These are phyloP conservation scores for Pichia kluyveri DNA, from an alignment of 805 yeast genomes.

Conservation along the genomic window DNA sequence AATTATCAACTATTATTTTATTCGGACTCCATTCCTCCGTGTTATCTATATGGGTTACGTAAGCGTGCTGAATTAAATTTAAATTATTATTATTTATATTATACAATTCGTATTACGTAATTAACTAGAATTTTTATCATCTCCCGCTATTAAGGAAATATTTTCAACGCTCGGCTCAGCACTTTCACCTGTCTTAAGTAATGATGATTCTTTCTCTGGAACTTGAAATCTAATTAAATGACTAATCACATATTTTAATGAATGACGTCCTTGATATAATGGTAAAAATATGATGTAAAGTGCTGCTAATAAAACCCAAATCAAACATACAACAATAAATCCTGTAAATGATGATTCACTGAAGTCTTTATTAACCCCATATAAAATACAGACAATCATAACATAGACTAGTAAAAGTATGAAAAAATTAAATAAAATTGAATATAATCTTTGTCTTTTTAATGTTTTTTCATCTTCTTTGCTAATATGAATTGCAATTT, in stretches of 20 bases:
- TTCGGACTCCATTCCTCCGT: neutral
- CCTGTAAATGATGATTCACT: slow-evolving; percentile 29
- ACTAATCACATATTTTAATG: slow-evolving; percentile 8
- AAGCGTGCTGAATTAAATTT: too few relatives aligned
- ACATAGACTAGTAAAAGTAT: slow-evolving; percentile 24
- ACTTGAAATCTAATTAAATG: slow-evolving; percentile 2
- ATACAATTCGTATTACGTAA: too few relatives aligned
- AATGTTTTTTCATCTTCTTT: slow-evolving; percentile 15
- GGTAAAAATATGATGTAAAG: slow-evolving; percentile 30
- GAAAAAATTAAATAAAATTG: slow-evolving; percentile 31
- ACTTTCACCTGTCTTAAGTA: neutral
- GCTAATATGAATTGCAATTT: slow-evolving; percentile 18
- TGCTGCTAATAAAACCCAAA: slow-evolving; percentile 30
- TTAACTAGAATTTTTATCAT: neutral
- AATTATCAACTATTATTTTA: too few relatives aligned
- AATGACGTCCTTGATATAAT: slow-evolving; percentile 25
- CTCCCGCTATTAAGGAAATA: neutral
- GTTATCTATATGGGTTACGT: too few relatives aligned
- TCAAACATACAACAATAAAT: slow-evolving; percentile 30
- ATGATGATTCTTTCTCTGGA: slow-evolving; percentile 3
- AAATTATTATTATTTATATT: too few relatives aligned
- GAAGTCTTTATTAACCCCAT: slow-evolving; percentile 28
- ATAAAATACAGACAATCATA: slow-evolving; percentile 25
- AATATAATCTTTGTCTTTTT: slow-evolving; percentile 31
- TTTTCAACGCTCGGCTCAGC: neutral